Percentiles rank a stretch among this genome's conserved stretches.
Conservation (phyloP, 192 early-diverging fungal species). For the Coemansia reversa region DNA sequence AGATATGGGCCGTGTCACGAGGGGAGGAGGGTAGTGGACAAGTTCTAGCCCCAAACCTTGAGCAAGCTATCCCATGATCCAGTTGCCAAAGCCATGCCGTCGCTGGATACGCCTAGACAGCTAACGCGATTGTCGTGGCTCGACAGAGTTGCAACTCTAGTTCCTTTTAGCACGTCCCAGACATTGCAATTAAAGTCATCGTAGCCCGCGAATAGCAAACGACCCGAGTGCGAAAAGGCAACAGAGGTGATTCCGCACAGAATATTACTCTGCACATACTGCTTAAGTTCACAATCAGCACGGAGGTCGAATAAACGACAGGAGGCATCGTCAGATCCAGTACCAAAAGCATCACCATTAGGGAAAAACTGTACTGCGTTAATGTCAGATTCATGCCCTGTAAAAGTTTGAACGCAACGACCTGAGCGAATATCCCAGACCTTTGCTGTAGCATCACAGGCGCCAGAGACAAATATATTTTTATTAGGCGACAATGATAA, state of each 20-base stretch:
- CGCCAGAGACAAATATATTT: conserved; percentile 96
- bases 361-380: conserved; percentile 99
- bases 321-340: conserved; percentile 97
- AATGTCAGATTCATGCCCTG: conserved; percentile 97
- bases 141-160: conserved; percentile 88
- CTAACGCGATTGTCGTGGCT: conserved; percentile 97
- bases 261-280: conserved; percentile 98
- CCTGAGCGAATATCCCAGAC: conserved; percentile 98
- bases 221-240: conserved; percentile 94
- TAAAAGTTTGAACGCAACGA: conserved; percentile 97
- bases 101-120: conserved; percentile 93
- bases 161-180: conserved; percentile 97
- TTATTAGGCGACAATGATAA: conserved; percentile 91
- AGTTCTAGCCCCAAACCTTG: conserved; percentile 73
- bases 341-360: conserved; percentile 96
- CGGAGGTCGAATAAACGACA: conserved; percentile 97
- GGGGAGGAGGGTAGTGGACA: conserved; percentile 2
- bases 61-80: conserved; percentile 98
- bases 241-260: conserved; percentile 98
- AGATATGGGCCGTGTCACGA: not conserved
- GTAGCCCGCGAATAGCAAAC: conserved; percentile 96
- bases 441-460: conserved; percentile 97
- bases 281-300: conserved; percentile 96
- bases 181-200: conserved; percentile 99
- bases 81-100: conserved; percentile 98